Evolutionary conservation across 768 basidiomycete species (phyloP), one percentile per base, ranked within the genome.

Genomic region (Russula olivacea): DNA sequence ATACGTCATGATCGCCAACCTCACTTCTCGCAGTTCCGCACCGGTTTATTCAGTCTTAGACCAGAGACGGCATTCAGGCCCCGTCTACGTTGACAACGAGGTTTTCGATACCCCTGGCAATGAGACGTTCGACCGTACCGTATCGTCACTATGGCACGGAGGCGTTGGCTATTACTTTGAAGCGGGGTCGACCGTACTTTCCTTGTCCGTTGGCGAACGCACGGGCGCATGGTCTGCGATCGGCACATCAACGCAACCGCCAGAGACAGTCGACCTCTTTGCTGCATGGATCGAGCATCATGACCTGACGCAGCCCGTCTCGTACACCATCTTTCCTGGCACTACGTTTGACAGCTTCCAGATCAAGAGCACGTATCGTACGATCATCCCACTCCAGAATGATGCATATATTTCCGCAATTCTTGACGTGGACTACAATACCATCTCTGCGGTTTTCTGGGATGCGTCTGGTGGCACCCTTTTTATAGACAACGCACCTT

Each of bases 41-140:
- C 76, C 83, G 2, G 78, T 88, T 15, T 78, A 81, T 71, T 82
- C 83, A 28, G 85, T 89, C 52, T 80, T 90, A 25, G 88, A 90
- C 70, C 86, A 89, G 70, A 79, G 80, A 61, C 79, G 76, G 4
- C 77, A 75, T 52, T 71, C 66, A 28, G 82, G 79, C 7, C 19
- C 64, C 3, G 74, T 87, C 23, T 71, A 77, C 48, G 72, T 85
- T 23, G 72, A 85, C 67, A 76, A 76, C 14, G 17, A 56, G 14
- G 59, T 61, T 5, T 55, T 72, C 28, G 17, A 32, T 9, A 2
- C 57, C 0, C 53, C 52, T 12, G 48, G 38, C 9, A 49, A 58
- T n/a, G 65, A 55, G 51, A 64, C 61, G 10, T 74, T 75, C 63
- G 66, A 74, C 63, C 64, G 71, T 28, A 30, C 59, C 14, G 71